phyloP scores from a whole-genome alignment of 352 stramenopile species.

The Pythium chondricola region DNA sequence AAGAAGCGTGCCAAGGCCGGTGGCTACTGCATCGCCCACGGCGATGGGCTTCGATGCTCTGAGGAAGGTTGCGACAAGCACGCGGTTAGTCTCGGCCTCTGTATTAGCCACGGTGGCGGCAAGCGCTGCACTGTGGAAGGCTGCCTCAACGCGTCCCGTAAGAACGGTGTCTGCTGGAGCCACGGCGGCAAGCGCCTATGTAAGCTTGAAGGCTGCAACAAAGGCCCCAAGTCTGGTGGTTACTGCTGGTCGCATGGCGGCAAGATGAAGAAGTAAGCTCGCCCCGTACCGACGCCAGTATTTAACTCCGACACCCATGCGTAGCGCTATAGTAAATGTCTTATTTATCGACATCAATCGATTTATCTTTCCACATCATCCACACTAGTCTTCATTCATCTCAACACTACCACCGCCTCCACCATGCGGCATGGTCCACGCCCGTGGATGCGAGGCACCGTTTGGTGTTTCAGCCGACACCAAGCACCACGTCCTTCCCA shows the following conservation, averaged over 20 bases:
- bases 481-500: no score
- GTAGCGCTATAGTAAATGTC: slow-evolving; percentile 4
- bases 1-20: slow-evolving; percentile 76
- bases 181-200: slow-evolving; percentile 78
- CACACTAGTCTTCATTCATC: no score
- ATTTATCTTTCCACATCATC: no score
- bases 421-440: no score
- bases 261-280: slow-evolving; percentile 75
- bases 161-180: slow-evolving; percentile 79
- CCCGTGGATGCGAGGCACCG: no score
- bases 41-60: slow-evolving; percentile 70
- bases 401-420: no score
- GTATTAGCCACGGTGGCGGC: slow-evolving; percentile 79
- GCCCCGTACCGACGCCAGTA: slow-evolving; percentile 12
- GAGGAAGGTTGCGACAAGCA: slow-evolving; percentile 71
- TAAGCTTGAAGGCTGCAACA: slow-evolving; percentile 75
- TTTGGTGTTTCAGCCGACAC: no score
- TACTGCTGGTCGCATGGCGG: slow-evolving; percentile 82
- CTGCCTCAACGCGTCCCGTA: slow-evolving; percentile 73
- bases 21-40: slow-evolving; percentile 76
- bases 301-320: slow-evolving; percentile 27
- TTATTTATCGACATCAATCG: slow-evolving; percentile 14
- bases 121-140: slow-evolving; percentile 70
- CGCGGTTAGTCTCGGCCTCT: slow-evolving; percentile 75
- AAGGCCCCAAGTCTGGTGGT: slow-evolving; percentile 71